phyloP scores from a whole-genome alignment of 2,329 filamentous ascomycete genomes.

The Tympanopsis confertula region DNA sequence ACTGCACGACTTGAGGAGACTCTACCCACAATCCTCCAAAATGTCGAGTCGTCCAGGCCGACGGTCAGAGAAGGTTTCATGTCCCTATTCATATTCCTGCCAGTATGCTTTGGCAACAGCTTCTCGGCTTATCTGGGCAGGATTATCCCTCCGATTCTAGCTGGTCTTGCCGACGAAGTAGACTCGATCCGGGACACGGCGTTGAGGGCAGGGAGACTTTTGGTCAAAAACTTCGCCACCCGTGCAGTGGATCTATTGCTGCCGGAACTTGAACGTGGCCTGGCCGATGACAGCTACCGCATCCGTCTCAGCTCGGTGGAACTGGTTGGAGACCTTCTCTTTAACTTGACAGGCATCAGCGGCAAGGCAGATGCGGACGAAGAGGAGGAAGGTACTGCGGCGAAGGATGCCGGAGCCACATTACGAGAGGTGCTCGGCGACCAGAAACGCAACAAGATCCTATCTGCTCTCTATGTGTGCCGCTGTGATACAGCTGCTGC shows the following conservation, averaged over 20 bases:
- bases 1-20: slow-evolving; percentile 90
- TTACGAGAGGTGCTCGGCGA: slow-evolving; percentile 87
- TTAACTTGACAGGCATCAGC: slow-evolving; percentile 92
- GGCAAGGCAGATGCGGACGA: slow-evolving; percentile 65
- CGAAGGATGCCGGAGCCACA: slow-evolving; percentile 81
- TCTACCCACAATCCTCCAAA: slow-evolving; percentile 88
- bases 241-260: slow-evolving; percentile 88
- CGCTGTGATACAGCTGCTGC: slow-evolving; percentile 89
- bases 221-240: slow-evolving; percentile 97
- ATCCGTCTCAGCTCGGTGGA: slow-evolving; percentile 98
- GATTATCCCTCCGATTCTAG: slow-evolving; percentile 89
- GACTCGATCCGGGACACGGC: slow-evolving; percentile 97
- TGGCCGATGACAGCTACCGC: slow-evolving; percentile 94
- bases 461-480: slow-evolving; percentile 95
- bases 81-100: slow-evolving; percentile 98
- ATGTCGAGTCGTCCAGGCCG: slow-evolving; percentile 81
- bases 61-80: slow-evolving; percentile 96
- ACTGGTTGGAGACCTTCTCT: slow-evolving; percentile 87
- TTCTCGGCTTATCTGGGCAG: slow-evolving; percentile 90
- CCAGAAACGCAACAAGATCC: slow-evolving; percentile 90
- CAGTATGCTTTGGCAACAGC: slow-evolving; percentile 96
- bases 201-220: slow-evolving; percentile 77
- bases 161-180: slow-evolving; percentile 87
- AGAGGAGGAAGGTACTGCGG: slow-evolving; percentile 47
- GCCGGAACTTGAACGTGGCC: slow-evolving; percentile 85